phyloP scores from a whole-genome alignment of 495 filamentous ascomycete genomes.

The Daldinia decipiens region DNA sequence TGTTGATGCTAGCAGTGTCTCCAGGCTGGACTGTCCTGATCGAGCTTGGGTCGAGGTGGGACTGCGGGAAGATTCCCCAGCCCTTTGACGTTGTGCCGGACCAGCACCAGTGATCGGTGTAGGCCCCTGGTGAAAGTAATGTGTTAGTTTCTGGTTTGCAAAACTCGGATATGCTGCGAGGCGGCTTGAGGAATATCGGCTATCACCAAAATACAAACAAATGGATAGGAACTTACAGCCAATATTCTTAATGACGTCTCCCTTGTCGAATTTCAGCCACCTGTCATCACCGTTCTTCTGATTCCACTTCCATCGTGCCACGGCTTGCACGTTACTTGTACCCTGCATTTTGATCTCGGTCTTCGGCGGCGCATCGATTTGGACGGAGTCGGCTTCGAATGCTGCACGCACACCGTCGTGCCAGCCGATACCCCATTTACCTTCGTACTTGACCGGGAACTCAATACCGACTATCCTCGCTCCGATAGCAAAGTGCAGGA shows the following conservation, averaged over 20 bases:
- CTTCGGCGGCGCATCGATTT: conserved; percentile 51
- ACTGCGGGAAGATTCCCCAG: conserved; percentile 60
- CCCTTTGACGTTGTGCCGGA: conserved; percentile 57
- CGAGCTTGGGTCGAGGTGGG: conserved; percentile 51
- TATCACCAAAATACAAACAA: background rate
- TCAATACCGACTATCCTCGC: conserved; percentile 57
- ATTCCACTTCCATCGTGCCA: conserved; percentile 59
- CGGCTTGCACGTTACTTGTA: conserved; percentile 50
- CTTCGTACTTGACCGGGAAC: conserved; percentile 55
- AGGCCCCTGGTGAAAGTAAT: conserved; percentile 37
- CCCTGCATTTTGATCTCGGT: conserved; percentile 51
- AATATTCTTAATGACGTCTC: conserved; percentile 58
- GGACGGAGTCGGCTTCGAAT: conserved; percentile 55
- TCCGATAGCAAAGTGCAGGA: conserved; percentile 55
- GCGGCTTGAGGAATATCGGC: background rate
- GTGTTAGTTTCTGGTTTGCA: conserved; percentile 1
- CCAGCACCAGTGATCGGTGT: conserved; percentile 62
- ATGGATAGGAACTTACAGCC: conserved; percentile 52
- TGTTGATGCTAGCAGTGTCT: conserved; percentile 46
- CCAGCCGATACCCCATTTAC: conserved; percentile 62
- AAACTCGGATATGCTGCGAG: background rate
- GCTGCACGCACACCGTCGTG: conserved; percentile 55
- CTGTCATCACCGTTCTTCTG: conserved; percentile 55
- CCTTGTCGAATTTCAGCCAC: conserved; percentile 61
- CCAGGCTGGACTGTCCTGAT: conserved; percentile 41